Base-by-base conservation (phyloP, 306 rosid genomes). In the Gillenia trifoliata region DNA sequence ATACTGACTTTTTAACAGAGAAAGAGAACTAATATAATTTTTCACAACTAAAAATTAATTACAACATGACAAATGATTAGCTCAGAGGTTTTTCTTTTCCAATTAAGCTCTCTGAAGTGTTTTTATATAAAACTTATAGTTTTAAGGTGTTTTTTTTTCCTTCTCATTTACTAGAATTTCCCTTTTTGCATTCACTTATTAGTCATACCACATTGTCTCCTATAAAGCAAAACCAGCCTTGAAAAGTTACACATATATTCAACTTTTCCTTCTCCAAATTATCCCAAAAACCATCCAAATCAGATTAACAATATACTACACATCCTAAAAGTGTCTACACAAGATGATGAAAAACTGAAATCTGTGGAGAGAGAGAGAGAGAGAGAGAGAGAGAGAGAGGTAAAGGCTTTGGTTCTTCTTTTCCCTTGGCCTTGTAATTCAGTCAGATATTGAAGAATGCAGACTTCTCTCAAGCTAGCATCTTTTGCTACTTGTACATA, bases 401-500 rank as follows among this genome's bases (percentile, higher is more conserved):
- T 45, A 11, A 43, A 60, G 66, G 77, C 63, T 13, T 17, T 70
- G 52, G 54, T 31, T 33, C 45, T 30, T 3, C 20, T 16, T 43
- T 65, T 79, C 31, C 60, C 40, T 63, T 80, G 74, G 30, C 10
- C 63, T 76, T 70, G 61, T 62, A 38, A 38, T 78, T 34, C 62
- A 59, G 30, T 77, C 45, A 55, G 64, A 31, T 45, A 28, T 40
- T 13, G 75, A 73, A 86, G 79, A 90, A 93, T 91, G 98, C 76
- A 77, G 54, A 75, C 54, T 47, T 75, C 60, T 72, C 79, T 41
- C 72, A 79, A 66, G 47, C 64, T 73, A 28, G 64, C 82, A 40
- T 28, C 74, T 78, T 43, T 84, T 43, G 34, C 74, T 13, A 31
- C 85, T 33, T 67, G 73, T 81, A 78, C 79, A 40, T 85, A 40